Conservation (phyloP, 1,284 basidiomycete species). For the Apiotrichum porosum region DNA sequence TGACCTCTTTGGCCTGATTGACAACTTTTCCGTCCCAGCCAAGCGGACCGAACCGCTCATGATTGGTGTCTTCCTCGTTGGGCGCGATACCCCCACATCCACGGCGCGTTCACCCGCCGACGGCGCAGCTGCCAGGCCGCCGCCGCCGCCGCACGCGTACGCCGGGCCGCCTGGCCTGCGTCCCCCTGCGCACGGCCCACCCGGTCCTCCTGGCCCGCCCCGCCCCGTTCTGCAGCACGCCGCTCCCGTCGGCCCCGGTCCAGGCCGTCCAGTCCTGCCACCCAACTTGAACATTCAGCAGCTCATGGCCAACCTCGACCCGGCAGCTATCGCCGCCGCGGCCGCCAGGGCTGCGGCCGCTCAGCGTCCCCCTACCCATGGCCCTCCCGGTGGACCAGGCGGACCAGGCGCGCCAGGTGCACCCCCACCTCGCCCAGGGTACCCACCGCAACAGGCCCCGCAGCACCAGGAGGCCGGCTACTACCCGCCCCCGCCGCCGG, state of each 20-base stretch:
- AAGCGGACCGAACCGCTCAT: slow-evolving; percentile 61
- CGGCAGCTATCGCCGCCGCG: slow-evolving; percentile 17
- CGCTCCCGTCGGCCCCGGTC: not conserved
- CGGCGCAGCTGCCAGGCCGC: slow-evolving; percentile 27
- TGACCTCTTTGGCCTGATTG: slow-evolving; percentile 78
- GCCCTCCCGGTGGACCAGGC: too few relatives aligned
- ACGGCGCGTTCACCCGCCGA: slow-evolving; percentile 4
- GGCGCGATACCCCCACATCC: slow-evolving; percentile 53
- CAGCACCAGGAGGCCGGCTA: not conserved
- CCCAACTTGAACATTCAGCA: slow-evolving; percentile 40
- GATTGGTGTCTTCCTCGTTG: slow-evolving; percentile 75
- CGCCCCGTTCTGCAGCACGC: slow-evolving; percentile 23
- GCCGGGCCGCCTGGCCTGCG: slow-evolving; percentile 34
- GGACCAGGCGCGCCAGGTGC: not conserved
- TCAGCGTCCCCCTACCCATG: too few relatives aligned
- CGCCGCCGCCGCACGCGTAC: slow-evolving; percentile 45
- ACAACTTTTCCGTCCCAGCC: slow-evolving; percentile 64
- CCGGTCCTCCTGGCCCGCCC: slow-evolving; percentile 22
- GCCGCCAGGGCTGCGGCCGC: not conserved
- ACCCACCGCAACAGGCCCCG: not conserved
- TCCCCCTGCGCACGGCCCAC: slow-evolving; percentile 16
- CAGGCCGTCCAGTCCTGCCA: slow-evolving; percentile 18
- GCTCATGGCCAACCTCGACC: slow-evolving; percentile 39
- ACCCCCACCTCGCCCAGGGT: not conserved
- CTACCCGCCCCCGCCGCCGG: slow-evolving; percentile 1